Evolutionary conservation across 768 basidiomycete genomes (phyloP).

Genomic region (Mycena rosella): DNA sequence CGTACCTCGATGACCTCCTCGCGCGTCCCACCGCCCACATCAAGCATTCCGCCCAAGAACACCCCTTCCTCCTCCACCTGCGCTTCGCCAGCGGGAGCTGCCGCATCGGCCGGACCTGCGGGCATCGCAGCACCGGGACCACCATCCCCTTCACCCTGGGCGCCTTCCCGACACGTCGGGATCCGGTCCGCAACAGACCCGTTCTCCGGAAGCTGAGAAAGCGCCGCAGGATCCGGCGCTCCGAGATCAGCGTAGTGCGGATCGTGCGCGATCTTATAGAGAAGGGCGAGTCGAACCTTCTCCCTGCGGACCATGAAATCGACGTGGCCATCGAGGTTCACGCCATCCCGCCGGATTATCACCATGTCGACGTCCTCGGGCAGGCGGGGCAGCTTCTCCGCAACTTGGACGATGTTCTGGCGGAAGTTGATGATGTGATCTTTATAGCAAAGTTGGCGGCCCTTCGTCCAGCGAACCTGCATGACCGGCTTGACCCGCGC

Average conservation of each 20-base stretch:
- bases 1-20: conserved; percentile 13
- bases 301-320: conserved; percentile 14
- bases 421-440: conserved; percentile 31
- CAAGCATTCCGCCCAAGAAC: conserved; percentile 14
- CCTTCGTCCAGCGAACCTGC: conserved; percentile 32
- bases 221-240: background rate
- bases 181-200: conserved; percentile 26
- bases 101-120: conserved; percentile 19
- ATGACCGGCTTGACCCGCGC: conserved; percentile 30
- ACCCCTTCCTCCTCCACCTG: background rate
- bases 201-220: conserved; percentile 24
- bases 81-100: background rate
- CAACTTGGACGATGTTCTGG: conserved; percentile 24
- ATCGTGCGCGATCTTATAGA: conserved; percentile 30
- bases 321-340: conserved; percentile 6
- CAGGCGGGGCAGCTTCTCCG: conserved; percentile 21
- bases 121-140: conserved; percentile 12
- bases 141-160: background rate
- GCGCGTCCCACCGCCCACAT: conserved; percentile 6
- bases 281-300: conserved; percentile 23
- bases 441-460: conserved; percentile 30
- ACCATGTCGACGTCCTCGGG: conserved; percentile 30
- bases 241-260: conserved; percentile 21
- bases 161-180: conserved; percentile 22
- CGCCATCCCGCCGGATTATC: conserved; percentile 21